These are phyloP conservation scores for Cladosporium sp. DNA, from an alignment of 2,329 filamentous ascomycete genomes.

Conservation along the genomic window DNA sequence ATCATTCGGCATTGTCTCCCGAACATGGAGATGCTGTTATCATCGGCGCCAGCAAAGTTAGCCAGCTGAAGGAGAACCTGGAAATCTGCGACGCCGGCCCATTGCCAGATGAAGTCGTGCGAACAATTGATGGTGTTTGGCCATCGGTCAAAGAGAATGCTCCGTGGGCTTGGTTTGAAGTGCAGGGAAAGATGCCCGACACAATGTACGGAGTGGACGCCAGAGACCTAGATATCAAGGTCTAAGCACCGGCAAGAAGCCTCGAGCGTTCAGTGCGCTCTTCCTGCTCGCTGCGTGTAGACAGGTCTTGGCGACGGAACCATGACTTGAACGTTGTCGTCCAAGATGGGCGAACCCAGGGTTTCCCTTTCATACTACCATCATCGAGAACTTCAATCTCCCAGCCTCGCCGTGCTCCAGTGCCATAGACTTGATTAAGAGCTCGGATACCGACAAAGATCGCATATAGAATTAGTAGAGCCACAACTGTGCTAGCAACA, in stretches of 20 bases:
- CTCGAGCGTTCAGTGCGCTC: conserved; percentile 29
- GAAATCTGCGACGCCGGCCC: conserved; percentile 36
- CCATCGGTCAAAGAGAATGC: conserved; percentile 1
- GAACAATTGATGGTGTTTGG: conserved; percentile 38
- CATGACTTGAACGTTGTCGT: conserved; percentile 10
- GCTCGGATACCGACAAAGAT: conserved; percentile 17
- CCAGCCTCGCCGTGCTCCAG: conserved; percentile 23
- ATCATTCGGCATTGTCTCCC: conserved; percentile 38
- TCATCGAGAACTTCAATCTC: conserved; percentile 29
- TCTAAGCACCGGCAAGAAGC: conserved; percentile 17
- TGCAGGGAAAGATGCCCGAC: neutral
- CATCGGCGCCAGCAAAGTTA: conserved; percentile 35
- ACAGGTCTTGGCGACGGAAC: conserved; percentile 16
- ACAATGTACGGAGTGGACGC: neutral
- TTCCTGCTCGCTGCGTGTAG: conserved; percentile 35
- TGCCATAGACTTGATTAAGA: conserved; percentile 26
- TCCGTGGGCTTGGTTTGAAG: neutral
- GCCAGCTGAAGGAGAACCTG: conserved; percentile 39
- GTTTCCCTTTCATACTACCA: conserved; percentile 19
- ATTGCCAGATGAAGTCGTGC: conserved; percentile 37
- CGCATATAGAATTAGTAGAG: conserved; percentile 33
- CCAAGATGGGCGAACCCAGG: conserved; percentile 19
- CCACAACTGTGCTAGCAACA: conserved; percentile 39
- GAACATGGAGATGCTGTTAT: conserved; percentile 34
- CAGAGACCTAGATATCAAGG: neutral